Evolutionary conservation across 2,329 filamentous ascomycete species (phyloP).

Genomic region (Cadophora sp.): DNA sequence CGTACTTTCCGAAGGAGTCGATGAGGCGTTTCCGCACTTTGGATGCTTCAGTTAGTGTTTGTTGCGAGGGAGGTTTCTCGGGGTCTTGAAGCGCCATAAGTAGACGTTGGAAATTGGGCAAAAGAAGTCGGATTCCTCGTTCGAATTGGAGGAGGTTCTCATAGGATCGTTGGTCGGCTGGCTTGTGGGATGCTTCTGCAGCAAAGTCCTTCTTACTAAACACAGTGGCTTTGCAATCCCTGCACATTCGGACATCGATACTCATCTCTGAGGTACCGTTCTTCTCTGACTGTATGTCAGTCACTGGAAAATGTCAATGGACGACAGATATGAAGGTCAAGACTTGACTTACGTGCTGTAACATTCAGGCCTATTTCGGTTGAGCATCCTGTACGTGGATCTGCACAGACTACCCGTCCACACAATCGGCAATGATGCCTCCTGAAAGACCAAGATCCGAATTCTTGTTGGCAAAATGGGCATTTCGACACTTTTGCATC

Average conservation of each 20-base stretch:
- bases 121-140: constrained; percentile 69
- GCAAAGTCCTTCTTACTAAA: constrained; percentile 74
- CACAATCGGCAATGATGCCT: constrained; percentile 95
- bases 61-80: constrained; percentile 53
- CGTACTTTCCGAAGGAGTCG: constrained; percentile 75
- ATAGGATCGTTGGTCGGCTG: constrained; percentile 69
- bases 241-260: constrained; percentile 89
- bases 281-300: constrained; percentile 54
- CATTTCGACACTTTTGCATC: constrained; percentile 81
- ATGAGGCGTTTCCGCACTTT: constrained; percentile 75
- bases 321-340: constrained; percentile 19
- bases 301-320: constrained; percentile 42
- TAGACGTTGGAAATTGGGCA: constrained; percentile 74
- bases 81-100: constrained; percentile 70
- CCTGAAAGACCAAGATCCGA: constrained; percentile 90
- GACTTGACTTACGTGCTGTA: constrained; percentile 59
- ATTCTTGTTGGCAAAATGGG: constrained; percentile 95
- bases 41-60: constrained; percentile 70
- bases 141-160: constrained; percentile 75
- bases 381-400: constrained; percentile 84
- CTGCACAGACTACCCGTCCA: constrained; percentile 90
- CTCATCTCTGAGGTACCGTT: constrained; percentile 62
- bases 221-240: constrained; percentile 78
- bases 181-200: constrained; percentile 60
- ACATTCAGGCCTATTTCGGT: constrained; percentile 83